Evolutionary conservation across 192 early-diverging fungal species (phyloP), one percentile per base, ranked within the genome.

Genomic region (Coemansia sp.): DNA sequence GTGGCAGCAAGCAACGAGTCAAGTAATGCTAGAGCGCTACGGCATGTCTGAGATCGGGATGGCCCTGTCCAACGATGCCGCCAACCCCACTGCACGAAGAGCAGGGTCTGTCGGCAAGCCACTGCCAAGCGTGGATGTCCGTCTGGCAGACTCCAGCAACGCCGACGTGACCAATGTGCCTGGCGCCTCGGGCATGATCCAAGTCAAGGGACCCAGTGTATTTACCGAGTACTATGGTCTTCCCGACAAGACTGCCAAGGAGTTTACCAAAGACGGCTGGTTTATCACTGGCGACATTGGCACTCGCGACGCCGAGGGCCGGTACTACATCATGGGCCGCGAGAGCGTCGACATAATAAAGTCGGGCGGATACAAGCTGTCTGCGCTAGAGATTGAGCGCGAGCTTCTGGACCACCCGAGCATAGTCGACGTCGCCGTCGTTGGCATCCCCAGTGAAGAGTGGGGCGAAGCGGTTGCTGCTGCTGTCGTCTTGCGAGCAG

Each of bases 11-110:
- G 85, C 93, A n/a, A 90, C 87, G 29, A 90, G 91, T 24, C 92
- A 94, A 51, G 73, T 80, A 15, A 85, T 96, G 73, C 85, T 96
- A 10, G 95, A 96, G 80, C 78, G 95, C 11, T 95, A 93, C 74
- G 93, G 95, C 16, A 95, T 95, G 92, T 93, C 90, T 33, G 95
- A 96, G 69, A 91, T 94, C 65, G 95, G 95, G 33, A 96, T 96
- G 94, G 94, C 87, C n/a, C 79, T 96, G 36, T 90, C 92, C 49
- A 87, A 87, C 70, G 71, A 78, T 22, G 85, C 77, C 36, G 47
- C 57, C 1, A 36, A 77, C 54, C 79, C 82, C 3, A 62, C 66
- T 2, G 55, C 67, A 5, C 64, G 77, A 49, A 68, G 63, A 34
- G 64, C 70, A 3, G 94, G 93, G 0, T 85, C 88, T 16, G 93